phyloP scores from a whole-genome alignment of 225 moss, liverwort and hornwort species.

The Climacium dendroides region DNA sequence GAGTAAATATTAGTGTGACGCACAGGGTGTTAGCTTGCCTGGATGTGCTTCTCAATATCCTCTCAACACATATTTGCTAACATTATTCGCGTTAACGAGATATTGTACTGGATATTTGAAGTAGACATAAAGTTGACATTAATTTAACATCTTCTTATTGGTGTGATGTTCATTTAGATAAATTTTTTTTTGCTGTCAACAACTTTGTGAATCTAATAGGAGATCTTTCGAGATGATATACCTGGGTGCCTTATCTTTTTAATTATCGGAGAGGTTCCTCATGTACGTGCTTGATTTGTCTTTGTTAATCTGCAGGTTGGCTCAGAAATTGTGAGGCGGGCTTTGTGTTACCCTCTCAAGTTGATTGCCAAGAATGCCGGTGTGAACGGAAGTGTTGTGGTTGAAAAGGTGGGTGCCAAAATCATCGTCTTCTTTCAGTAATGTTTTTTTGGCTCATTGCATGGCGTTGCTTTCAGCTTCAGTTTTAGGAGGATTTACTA shows the following conservation, averaged over 20 bases:
- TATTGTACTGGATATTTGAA: not conserved
- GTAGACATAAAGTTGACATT: not conserved
- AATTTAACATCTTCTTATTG: not conserved
- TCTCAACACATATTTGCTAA: not conserved
- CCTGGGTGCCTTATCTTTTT: not conserved
- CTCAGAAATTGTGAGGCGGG: slow-evolving; percentile 88
- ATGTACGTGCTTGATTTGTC: not conserved
- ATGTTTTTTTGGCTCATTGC: too few relatives aligned
- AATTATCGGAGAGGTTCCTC: not conserved
- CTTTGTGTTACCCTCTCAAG: slow-evolving; percentile 80
- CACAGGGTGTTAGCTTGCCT: not conserved
- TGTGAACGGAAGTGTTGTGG: slow-evolving; percentile 96
- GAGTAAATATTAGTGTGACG: not conserved
- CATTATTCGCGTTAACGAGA: not conserved
- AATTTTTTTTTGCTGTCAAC: not conserved
- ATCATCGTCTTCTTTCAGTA: not conserved
- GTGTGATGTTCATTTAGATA: not conserved
- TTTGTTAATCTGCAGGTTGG: slow-evolving; percentile 48
- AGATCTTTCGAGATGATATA: not conserved
- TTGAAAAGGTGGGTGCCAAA: slow-evolving; percentile 61
- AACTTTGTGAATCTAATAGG: not conserved
- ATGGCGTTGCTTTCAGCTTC: not conserved
- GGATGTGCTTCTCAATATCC: not conserved
- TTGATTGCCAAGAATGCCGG: slow-evolving; percentile 95
- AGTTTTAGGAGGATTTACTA: not conserved